phyloP scores from a whole-genome alignment of 2,329 filamentous ascomycete genomes.

The Sclerotinia spermophila region DNA sequence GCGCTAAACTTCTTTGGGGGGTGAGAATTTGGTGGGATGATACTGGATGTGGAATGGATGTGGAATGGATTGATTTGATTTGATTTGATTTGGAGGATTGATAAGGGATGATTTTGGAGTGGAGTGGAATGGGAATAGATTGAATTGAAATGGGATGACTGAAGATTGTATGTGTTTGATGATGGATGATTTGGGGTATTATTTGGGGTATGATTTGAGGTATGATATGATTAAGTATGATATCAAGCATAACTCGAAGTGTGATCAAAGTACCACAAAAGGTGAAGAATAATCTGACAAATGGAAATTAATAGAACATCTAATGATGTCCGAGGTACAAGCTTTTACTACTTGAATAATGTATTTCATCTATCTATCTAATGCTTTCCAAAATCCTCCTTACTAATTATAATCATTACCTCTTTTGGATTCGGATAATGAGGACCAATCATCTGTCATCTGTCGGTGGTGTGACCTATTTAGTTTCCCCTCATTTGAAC shows the following conservation, averaged over 20 bases:
- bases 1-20: background rate
- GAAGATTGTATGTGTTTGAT: background rate
- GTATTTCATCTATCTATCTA: no score
- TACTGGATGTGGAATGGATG: background rate
- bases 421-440: background rate
- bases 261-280: background rate
- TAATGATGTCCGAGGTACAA: background rate
- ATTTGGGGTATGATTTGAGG: background rate
- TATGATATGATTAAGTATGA: background rate
- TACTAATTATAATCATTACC: background rate
- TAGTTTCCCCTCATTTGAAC: slow-evolving; percentile 9
- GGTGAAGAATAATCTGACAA: background rate
- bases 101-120: no score
- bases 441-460: background rate
- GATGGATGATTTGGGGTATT: background rate
- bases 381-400: no score
- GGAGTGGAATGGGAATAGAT: background rate
- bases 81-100: background rate
- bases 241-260: background rate
- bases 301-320: background rate
- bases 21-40: background rate
- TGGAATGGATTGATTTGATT: background rate
- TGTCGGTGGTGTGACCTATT: background rate
- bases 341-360: background rate
- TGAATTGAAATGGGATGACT: background rate